phyloP scores from a whole-genome alignment of 1,284 basidiomycete genomes.

The Cerioporus squamosus region DNA sequence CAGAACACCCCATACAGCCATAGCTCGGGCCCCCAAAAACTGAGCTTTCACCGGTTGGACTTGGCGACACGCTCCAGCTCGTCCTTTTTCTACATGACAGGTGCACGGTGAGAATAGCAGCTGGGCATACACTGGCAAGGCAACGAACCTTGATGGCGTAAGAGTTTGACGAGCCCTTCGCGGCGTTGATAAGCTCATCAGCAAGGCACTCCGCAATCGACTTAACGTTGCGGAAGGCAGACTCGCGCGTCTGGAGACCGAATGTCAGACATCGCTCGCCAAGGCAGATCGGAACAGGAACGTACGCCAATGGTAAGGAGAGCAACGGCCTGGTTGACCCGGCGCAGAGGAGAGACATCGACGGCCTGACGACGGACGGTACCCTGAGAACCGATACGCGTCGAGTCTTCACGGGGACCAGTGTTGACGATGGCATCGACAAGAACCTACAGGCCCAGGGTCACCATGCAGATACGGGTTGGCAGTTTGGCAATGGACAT shows the following conservation, averaged over 20 bases:
- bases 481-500: conserved; percentile 25
- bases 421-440: conserved; percentile 99
- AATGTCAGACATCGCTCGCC: conserved; percentile 1
- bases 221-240: conserved; percentile 99
- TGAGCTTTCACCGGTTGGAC: conserved; percentile 88
- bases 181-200: conserved; percentile 99
- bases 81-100: conserved; percentile 78
- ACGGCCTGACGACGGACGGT: conserved; percentile 99
- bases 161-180: conserved; percentile 99
- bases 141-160: conserved; percentile 94
- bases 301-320: conserved; percentile 95
- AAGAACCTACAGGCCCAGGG: conserved; percentile 56
- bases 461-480: background rate
- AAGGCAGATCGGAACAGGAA: background rate
- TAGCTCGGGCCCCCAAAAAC: conserved; percentile 26
- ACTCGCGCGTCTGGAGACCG: conserved; percentile 88
- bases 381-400: conserved; percentile 99
- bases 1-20: conserved; percentile 36
- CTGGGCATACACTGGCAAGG: conserved; percentile 20
- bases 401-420: conserved; percentile 99
- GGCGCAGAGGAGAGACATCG: conserved; percentile 97
- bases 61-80: conserved; percentile 99
- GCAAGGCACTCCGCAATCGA: conserved; percentile 98
- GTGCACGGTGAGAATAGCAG: background rate
- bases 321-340: conserved; percentile 97